Evolutionary conservation across 2,329 filamentous ascomycete species (phyloP), one percentile per base, ranked within the genome.

Genomic region (Penicillium sp.): DNA sequence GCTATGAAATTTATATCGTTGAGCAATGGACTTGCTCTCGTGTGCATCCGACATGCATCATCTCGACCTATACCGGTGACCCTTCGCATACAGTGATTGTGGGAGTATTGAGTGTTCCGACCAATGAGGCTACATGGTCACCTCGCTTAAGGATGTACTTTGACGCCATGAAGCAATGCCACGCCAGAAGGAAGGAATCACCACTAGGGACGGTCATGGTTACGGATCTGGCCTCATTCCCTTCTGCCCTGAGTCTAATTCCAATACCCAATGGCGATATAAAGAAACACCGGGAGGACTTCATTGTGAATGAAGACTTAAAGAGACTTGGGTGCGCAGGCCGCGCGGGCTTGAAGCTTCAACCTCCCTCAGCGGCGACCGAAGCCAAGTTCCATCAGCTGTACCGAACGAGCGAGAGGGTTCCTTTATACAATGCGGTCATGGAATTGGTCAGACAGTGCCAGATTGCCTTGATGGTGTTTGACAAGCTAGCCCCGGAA

Each of bases 1-100:
- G 93, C 64, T 97, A 97, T 76, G 93, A 97, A 74, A 82, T 93
- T 61, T 97, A 97, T 75, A 78, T 97, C 17, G 91, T 97, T 63
- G 94, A 97, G 74, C 94, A 99, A 81, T 99, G 94, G 94, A 91
- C 91, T 6, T 97, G 93, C 75, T 97, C 93, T 13, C 86, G 94
- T 52, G 84, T 87, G 56, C 91, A 96, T 61, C 93, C 93, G 0
- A 97, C 93, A 17, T 90, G 96, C 62, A 85, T 96, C 49, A 96
- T 97, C 63, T 90, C 89, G 42, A 96, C 93, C 3, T 97, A 94
- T 70, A 97, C 93, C 0, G 94, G 93, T 54, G 92, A 97, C 67
- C 82, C 86, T 35, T 86, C 86, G 35, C 89, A 96, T 73, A 84
- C 82, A 0, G 86, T 96, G n/a, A 77, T 89, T 9, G 92, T 91